Evolutionary conservation across 805 yeast genomes (phyloP).

Genomic region (Candida maris): DNA sequence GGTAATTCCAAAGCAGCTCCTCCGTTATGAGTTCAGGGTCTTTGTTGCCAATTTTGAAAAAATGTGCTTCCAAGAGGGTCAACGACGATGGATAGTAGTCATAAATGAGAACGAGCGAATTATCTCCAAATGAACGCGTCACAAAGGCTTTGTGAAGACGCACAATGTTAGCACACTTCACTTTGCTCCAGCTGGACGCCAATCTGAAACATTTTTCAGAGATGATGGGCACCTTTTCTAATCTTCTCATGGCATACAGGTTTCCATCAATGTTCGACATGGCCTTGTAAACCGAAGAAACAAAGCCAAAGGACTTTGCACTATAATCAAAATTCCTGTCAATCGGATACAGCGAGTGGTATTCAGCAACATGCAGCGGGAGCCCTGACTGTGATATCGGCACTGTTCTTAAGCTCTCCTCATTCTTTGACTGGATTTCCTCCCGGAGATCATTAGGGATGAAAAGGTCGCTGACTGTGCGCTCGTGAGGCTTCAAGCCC

Average conservation of each 20-base stretch:
- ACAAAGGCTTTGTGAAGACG: slow-evolving; percentile 79
- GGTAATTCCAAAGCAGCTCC: slow-evolving; percentile 67
- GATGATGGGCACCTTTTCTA: slow-evolving; percentile 54
- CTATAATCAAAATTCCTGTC: slow-evolving; percentile 46
- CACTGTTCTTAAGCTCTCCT: slow-evolving; percentile 66
- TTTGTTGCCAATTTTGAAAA: slow-evolving; percentile 37
- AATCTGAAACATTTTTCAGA: slow-evolving; percentile 58
- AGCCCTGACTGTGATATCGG: slow-evolving; percentile 48
- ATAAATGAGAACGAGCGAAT: slow-evolving; percentile 70
- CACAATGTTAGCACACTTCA: slow-evolving; percentile 58
- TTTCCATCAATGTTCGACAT: slow-evolving; percentile 75
- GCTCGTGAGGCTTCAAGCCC: slow-evolving; percentile 66
- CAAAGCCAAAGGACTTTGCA: slow-evolving; percentile 46
- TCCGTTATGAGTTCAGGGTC: slow-evolving; percentile 55
- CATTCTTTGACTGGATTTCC: slow-evolving; percentile 65
- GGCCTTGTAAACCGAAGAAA: slow-evolving; percentile 71
- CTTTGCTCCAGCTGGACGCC: slow-evolving; percentile 63
- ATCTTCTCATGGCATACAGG: slow-evolving; percentile 69
- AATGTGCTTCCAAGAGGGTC: slow-evolving; percentile 68
- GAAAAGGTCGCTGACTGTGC: slow-evolving; percentile 65
- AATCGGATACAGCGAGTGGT: slow-evolving; percentile 82
- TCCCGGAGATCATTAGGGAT: slow-evolving; percentile 72
- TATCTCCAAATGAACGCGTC: slow-evolving; percentile 78
- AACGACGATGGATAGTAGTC: slow-evolving; percentile 79
- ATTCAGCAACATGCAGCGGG: slow-evolving; percentile 76